These are phyloP conservation scores for Tremella fuciformis DNA, from an alignment of 768 basidiomycete genomes.

Conservation along the genomic window DNA sequence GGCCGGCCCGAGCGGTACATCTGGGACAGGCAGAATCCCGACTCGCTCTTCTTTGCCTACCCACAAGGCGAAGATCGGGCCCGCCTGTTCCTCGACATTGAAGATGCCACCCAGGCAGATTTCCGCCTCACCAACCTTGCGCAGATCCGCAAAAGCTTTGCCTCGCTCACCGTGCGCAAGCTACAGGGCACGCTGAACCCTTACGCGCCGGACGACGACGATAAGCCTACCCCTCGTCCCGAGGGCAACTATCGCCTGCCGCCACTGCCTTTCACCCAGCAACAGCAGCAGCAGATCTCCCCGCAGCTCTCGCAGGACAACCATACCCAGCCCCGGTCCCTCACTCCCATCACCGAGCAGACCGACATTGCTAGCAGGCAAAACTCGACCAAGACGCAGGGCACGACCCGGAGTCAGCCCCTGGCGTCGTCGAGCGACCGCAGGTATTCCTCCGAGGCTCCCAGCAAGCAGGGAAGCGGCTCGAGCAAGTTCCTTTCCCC, in stretches of 20 bases:
- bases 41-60: slow-evolving; percentile 89
- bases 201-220: slow-evolving; percentile 27
- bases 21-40: slow-evolving; percentile 81
- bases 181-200: slow-evolving; percentile 3
- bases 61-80: slow-evolving; percentile 80
- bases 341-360: slow-evolving; percentile 69
- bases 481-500: slow-evolving; percentile 20
- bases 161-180: slow-evolving; percentile 15
- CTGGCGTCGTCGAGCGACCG: neutral
- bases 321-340: slow-evolving; percentile 36
- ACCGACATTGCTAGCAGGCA: slow-evolving; percentile 44
- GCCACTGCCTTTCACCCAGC: slow-evolving; percentile 41
- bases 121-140: slow-evolving; percentile 35
- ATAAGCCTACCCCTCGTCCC: slow-evolving; percentile 16
- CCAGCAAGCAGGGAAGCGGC: slow-evolving; percentile 36
- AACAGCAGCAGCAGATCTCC: neutral
- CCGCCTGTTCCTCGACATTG: slow-evolving; percentile 84
- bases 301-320: slow-evolving; percentile 20
- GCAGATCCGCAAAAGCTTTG: slow-evolving; percentile 26
- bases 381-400: slow-evolving; percentile 29
- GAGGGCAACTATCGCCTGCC: slow-evolving; percentile 41
- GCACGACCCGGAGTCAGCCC: slow-evolving; percentile 21
- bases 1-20: slow-evolving; percentile 80
- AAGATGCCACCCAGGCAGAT: slow-evolving; percentile 61
- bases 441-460: slow-evolving; percentile 8